Conservation (phyloP, 495 filamentous ascomycete genomes). For the Penicillium ucsense region DNA sequence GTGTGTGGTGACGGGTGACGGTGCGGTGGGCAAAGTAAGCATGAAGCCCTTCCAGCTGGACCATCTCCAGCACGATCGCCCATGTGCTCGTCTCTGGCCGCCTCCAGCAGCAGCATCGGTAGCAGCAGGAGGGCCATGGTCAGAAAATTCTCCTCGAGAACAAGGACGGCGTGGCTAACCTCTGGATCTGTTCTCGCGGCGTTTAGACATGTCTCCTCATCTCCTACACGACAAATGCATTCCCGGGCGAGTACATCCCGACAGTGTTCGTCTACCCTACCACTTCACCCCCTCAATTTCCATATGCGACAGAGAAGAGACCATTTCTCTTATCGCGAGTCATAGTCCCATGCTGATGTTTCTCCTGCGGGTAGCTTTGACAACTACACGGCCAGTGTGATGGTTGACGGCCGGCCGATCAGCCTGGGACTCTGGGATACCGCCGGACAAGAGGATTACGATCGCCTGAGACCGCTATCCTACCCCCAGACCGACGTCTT, state of each 20-base stretch:
- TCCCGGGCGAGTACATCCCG: conserved; percentile 97
- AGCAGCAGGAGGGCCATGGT: too few relatives aligned
- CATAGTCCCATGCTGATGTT: conserved; percentile 1
- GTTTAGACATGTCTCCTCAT: conserved; percentile 93
- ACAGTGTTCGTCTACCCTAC: conserved; percentile 67
- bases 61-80: too few relatives aligned
- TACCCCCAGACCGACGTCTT: conserved; percentile 99
- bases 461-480: conserved; percentile 86
- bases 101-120: too few relatives aligned
- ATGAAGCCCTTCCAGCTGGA: not conserved
- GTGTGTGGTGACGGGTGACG: conserved; percentile 98
- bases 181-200: not conserved
- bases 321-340: not conserved
- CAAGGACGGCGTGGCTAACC: too few relatives aligned
- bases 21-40: conserved; percentile 93
- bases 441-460: conserved; percentile 97
- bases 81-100: too few relatives aligned
- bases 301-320: not conserved
- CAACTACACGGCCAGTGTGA: conserved; percentile 97
- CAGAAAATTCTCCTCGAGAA: too few relatives aligned
- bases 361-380: conserved; percentile 60
- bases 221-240: conserved; percentile 98
- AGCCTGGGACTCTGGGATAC: conserved; percentile 98
- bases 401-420: conserved; percentile 96
- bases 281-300: conserved; percentile 2